Evolutionary conservation across 768 basidiomycete species (phyloP).

Genomic region (Lyophyllum shimeji): DNA sequence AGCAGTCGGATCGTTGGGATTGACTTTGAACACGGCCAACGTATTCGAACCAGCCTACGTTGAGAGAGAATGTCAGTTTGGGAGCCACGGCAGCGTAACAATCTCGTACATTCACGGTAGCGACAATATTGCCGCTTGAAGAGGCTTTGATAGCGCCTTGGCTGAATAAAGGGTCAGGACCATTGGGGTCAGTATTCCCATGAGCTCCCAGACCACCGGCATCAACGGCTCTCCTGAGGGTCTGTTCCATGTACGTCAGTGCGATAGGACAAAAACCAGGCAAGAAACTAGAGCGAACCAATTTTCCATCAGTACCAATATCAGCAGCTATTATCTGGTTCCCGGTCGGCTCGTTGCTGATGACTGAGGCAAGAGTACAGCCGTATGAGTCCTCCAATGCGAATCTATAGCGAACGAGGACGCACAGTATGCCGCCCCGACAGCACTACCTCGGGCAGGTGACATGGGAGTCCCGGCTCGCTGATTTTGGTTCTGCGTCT

Average conservation of each 20-base stretch:
- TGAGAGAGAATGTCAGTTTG: neutral
- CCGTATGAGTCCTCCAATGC: neutral
- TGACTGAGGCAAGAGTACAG: conserved; percentile 31
- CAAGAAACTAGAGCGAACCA: conserved; percentile 23
- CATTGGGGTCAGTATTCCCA: conserved; percentile 28
- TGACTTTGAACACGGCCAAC: conserved; percentile 37
- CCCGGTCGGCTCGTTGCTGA: conserved; percentile 47
- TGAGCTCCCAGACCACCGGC: conserved; percentile 36
- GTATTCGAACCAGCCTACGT: conserved; percentile 48
- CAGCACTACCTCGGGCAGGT: conserved; percentile 6
- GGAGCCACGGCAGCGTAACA: neutral
- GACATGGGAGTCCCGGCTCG: conserved; percentile 7
- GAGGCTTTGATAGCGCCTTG: conserved; percentile 42
- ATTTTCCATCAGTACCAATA: conserved; percentile 40
- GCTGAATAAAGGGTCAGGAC: conserved; percentile 40
- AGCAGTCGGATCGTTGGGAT: conserved; percentile 40
- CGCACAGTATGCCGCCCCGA: conserved; percentile 20
- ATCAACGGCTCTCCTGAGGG: conserved; percentile 27
- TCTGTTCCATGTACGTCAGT: conserved; percentile 9
- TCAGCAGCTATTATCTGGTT: conserved; percentile 44
- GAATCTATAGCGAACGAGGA: neutral
- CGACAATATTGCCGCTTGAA: conserved; percentile 30
- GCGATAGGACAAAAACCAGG: neutral
- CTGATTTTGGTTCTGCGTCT: neutral
- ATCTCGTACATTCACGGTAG: conserved; percentile 32